A percentile compares a stretch with the other conserved stretches of the same genome.
Evolutionary conservation across 768 basidiomycete genomes (phyloP).

Genomic region (Brasilioporus rufonigricans): DNA sequence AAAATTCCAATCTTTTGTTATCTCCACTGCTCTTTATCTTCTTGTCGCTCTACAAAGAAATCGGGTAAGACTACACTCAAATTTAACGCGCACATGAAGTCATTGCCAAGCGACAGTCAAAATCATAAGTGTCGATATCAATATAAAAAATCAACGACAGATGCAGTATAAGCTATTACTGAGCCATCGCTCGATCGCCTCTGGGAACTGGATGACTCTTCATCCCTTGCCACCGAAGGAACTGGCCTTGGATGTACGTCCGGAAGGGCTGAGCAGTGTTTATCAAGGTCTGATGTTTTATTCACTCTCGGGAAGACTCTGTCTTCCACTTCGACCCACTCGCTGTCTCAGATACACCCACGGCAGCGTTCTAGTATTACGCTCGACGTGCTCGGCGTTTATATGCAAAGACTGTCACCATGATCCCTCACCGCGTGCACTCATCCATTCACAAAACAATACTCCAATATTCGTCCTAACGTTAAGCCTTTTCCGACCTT

Average conservation of each 20-base stretch:
- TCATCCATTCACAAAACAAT: slow-evolving; percentile 28
- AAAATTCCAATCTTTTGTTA: too few relatives aligned
- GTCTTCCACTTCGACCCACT: too few relatives aligned
- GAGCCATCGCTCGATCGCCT: slow-evolving; percentile 22
- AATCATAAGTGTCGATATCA: too few relatives aligned
- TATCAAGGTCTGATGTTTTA: slow-evolving; percentile 5
- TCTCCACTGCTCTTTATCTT: too few relatives aligned
- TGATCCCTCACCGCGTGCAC: slow-evolving; percentile 24
- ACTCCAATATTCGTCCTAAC: slow-evolving; percentile 15
- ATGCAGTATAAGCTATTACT: slow-evolving; percentile 8
- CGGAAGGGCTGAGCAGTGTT: not conserved
- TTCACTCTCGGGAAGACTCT: slow-evolving; percentile 15
- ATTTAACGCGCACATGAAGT: too few relatives aligned
- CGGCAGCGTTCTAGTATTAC: too few relatives aligned
- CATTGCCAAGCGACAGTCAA: too few relatives aligned
- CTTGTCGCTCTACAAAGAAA: too few relatives aligned
- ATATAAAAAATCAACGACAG: too few relatives aligned
- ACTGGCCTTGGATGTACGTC: slow-evolving; percentile 20
- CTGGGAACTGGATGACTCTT: slow-evolving; percentile 26
- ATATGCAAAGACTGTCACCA: slow-evolving; percentile 26
- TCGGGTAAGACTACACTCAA: too few relatives aligned
- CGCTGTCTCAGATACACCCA: too few relatives aligned
- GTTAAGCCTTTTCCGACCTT: too few relatives aligned
- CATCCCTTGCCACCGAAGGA: slow-evolving; percentile 20
- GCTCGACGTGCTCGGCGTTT: slow-evolving; percentile 20